Base-by-base conservation (phyloP, 352 stramenopile species). In the Pelagophyceae sp. region DNA sequence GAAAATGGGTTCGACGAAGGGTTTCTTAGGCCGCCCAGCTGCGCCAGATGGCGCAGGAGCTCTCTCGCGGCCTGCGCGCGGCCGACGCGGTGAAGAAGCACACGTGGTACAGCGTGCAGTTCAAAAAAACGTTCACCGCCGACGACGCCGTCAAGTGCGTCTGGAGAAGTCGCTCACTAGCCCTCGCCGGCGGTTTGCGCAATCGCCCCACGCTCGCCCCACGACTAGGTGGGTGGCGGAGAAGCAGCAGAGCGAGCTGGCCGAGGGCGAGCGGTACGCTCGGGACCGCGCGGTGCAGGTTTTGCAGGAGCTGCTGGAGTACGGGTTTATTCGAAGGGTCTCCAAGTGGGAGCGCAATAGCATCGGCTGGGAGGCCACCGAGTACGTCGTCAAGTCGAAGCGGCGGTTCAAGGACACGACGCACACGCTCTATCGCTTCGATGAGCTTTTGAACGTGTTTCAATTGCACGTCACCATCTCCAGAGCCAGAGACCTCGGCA, bases 371-470 rank as follows among this genome's bases (percentile, higher is more conserved):
- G 58, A 67, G 58, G 58, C 58, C 23, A 31, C 58, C 15, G 58
- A 67, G 15, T 31, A 67, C 58, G 58, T 67, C 6, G 58, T 67
- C 23, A 11, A 27, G 58, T 67, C 58, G 15, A 67, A 67, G 58
- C 58, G 58, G 15, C 11, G 27, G 23, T 67, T 67, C 27, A 67
- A 67, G 27, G 23, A 67, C 11, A 67, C 58, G 23, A 67, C 15
- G 58, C 58, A 67, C 58, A 67, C 58, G 11, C 58, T 67, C 23
- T 67, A 67, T 27, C 58, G 58, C 23, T 67, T 67, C 58, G 58
- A 67, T 27, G 58, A 67, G 23, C 11, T 31, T 27, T 31, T 67
- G 15, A 31, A 27, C 58, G 58, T 31, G 58, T n/a, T 31, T 27
- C 58, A 67, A 27, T 27, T 67, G 11, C 58, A 33, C 58, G 58